Conservation (phyloP, 805 yeast species). For the Tetrapisispora taiwanensis region DNA sequence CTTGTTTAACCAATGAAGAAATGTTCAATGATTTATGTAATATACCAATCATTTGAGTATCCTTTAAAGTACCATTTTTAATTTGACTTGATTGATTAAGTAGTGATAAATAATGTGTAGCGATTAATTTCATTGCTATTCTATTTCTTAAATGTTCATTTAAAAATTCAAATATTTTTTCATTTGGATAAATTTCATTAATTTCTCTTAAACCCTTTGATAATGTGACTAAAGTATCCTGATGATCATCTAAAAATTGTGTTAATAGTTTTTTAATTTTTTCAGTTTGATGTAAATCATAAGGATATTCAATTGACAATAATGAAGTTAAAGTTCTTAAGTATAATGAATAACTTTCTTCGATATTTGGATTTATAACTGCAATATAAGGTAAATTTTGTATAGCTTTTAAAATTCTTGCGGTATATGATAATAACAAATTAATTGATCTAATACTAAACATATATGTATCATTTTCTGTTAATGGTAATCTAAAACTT, state of each 20-base stretch:
- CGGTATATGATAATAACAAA: constrained; percentile 49
- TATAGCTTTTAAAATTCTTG: constrained; percentile 60
- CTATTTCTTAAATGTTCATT: constrained; percentile 73
- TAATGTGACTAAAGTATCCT: constrained; percentile 72
- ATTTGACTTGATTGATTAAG: constrained; percentile 28
- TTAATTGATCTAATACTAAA: constrained; percentile 49
- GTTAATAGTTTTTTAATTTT: constrained; percentile 44
- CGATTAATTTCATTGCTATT: constrained; percentile 75
- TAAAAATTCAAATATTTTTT: constrained; percentile 50
- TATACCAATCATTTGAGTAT: constrained; percentile 40
- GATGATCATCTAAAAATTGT: constrained; percentile 60
- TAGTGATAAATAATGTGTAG: constrained; percentile 72
- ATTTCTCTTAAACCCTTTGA: constrained; percentile 63
- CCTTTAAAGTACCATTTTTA: constrained; percentile 6
- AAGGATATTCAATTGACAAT: constrained; percentile 34
- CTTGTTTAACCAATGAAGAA: constrained; percentile 48
- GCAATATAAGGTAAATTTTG: constrained; percentile 74
- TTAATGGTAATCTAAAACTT: constrained; percentile 29
- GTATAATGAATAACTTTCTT: constrained; percentile 65
- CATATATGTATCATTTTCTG: constrained; percentile 24
- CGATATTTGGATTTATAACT: constrained; percentile 77
- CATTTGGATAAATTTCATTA: constrained; percentile 32
- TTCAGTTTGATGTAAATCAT: constrained; percentile 44
- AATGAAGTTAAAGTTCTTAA: constrained; percentile 53
- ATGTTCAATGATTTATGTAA: constrained; percentile 61